Conservation (phyloP, 331 rosid genomes). For the Rhamnella rubrinervis region DNA sequence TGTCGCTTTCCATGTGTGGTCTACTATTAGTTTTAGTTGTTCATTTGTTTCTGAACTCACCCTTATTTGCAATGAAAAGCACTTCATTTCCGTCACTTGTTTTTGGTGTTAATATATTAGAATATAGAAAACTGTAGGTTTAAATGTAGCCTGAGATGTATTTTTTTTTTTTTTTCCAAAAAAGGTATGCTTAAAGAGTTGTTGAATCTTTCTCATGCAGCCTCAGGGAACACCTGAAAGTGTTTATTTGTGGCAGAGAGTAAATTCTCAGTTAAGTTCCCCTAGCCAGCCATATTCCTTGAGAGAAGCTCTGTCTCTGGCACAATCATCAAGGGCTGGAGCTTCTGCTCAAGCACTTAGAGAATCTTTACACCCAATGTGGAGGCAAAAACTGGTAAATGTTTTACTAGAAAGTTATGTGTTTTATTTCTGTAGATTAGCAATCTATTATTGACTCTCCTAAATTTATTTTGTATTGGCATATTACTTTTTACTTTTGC, state of each 20-base stretch:
- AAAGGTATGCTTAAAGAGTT: conserved; percentile 1
- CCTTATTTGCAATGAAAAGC: not conserved
- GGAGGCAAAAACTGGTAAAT: conserved; percentile 93
- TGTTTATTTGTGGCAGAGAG: conserved; percentile 46
- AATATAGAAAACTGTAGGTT: conserved; percentile 4
- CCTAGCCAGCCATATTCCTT: conserved; percentile 72
- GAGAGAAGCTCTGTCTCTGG: conserved; percentile 98
- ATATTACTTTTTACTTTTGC: conserved; percentile 10
- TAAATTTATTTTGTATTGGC: conserved; percentile 26
- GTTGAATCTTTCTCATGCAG: conserved; percentile 48
- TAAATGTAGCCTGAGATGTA: conserved; percentile 1
- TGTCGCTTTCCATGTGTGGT: not conserved
- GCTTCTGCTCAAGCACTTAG: conserved; percentile 98
- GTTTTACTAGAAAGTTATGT: not conserved
- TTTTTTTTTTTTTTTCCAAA: no score
- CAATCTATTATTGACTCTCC: not conserved
- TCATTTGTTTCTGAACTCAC: conserved; percentile 7
- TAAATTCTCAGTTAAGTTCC: no score
- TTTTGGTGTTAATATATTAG: conserved; percentile 1
- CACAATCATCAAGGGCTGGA: conserved; percentile 98
- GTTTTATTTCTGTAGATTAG: conserved; percentile 3
- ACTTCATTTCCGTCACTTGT: not conserved
- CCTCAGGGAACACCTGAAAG: conserved; percentile 98
- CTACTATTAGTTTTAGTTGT: conserved; percentile 9
- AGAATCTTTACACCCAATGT: conserved; percentile 90